A percentile compares a stretch with the other conserved stretches of the same genome.
Evolutionary conservation across 495 filamentous ascomycete genomes (phyloP).

Genomic region (Lasiosphaeria ovina): DNA sequence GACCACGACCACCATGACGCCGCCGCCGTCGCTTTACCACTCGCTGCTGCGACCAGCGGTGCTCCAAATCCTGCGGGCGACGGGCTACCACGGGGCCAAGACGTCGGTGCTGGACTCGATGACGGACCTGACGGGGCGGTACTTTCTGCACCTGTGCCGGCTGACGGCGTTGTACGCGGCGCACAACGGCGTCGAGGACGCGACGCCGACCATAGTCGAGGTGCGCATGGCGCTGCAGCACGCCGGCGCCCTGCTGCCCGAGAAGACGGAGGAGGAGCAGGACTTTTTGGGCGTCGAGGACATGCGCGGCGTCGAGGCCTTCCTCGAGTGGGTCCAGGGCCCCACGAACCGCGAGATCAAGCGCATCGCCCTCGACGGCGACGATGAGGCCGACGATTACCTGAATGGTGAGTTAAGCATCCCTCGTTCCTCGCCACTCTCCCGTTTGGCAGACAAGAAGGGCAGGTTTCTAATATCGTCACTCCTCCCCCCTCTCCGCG

Average conservation of each 20-base stretch:
- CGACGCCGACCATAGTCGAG: slow-evolving; percentile 61
- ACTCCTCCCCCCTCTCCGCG: too few relatives aligned
- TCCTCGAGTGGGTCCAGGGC: slow-evolving; percentile 71
- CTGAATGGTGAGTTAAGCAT: slow-evolving; percentile 52
- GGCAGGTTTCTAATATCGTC: too few relatives aligned
- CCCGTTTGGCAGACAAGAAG: too few relatives aligned
- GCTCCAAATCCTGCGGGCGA: slow-evolving; percentile 81
- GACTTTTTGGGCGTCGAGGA: slow-evolving; percentile 58
- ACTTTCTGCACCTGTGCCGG: slow-evolving; percentile 66
- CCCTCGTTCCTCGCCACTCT: neutral
- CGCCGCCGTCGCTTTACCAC: slow-evolving; percentile 57
- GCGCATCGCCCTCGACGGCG: slow-evolving; percentile 54
- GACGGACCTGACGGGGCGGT: slow-evolving; percentile 70
- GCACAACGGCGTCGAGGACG: slow-evolving; percentile 35
- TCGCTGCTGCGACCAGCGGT: slow-evolving; percentile 77
- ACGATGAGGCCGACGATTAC: slow-evolving; percentile 61
- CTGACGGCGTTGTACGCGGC: slow-evolving; percentile 60
- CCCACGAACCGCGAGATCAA: slow-evolving; percentile 66
- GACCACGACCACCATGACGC: slow-evolving; percentile 33
- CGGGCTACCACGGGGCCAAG: slow-evolving; percentile 74
- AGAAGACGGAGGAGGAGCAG: slow-evolving; percentile 42
- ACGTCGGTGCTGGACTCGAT: slow-evolving; percentile 76
- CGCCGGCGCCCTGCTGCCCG: slow-evolving; percentile 64
- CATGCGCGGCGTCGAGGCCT: slow-evolving; percentile 66
- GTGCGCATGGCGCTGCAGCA: slow-evolving; percentile 80